Evolutionary conservation across 495 filamentous ascomycete species (phyloP), one percentile per base, ranked within the genome.

Genomic region (Letharia lupina): DNA sequence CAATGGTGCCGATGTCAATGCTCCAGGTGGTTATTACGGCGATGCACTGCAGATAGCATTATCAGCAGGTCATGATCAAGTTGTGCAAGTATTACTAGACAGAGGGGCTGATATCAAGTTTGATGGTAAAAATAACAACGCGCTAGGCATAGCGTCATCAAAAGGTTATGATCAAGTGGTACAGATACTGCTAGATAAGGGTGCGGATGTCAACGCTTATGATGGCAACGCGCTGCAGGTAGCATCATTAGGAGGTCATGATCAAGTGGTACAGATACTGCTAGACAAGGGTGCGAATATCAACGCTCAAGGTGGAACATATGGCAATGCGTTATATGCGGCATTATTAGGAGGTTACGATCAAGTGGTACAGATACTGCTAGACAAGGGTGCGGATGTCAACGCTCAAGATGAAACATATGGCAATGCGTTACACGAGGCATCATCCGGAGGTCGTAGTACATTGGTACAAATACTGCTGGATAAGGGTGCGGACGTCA

Each of bases 1-100:
- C 16, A 31, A 47, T 13, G 65, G 65, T 18, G 70, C 70, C 28
- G n/a, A 65, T 41, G 42, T 69, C 16, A 48, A 68, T 56, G 28
- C 64, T 7, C 28, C 61, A 8, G 12, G 56, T 11, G 47, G 66
- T 10, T 0, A 28, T 3, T 66, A 40, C 28, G 60, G 37, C 5
- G 73, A 54, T n/a, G 61, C 73, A 20, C 54, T 74, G 4, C 50
- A 61, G 8, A 48, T 58, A 4, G 72, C 72, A 20, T 65, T 58
- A 8, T 20, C 0, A 2, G 0, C 11, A 2, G 45, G 67, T 33
- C 58, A 70, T 15, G 63, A 44, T 20, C 52, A 65, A 9, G 54
- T 65, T 10, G 61, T 74, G 9, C 16, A 60, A 9, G 23, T 58
- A 13, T 52, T 64, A 16, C 60, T 64, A n/a, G 62, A 47, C 3